Evolutionary conservation across 306 rosid genomes (phyloP).

Genomic region (peach (Prunus persica)): Prunus_persica_NCBIv2 NC_034011.1:18130001-18130500

Average conservation of each 20-base stretch:
- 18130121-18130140: constrained; percentile 78
- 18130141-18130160: constrained; percentile 80
- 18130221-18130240: constrained; percentile 60
- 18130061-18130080: constrained; percentile 7
- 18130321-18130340: not conserved
- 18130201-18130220: constrained; percentile 87
- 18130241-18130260: constrained; percentile 47
- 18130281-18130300: not conserved
- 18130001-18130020: not conserved
- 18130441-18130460: constrained; percentile 85
- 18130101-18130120: constrained; percentile 79
- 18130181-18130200: constrained; percentile 78
- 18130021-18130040: not conserved
- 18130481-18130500: constrained; percentile 65
- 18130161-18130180: constrained; percentile 86
- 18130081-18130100: constrained; percentile 46
- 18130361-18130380: constrained; percentile 2
- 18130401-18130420: constrained; percentile 87
- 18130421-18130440: constrained; percentile 79
- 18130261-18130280: not conserved
- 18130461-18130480: constrained; percentile 81
- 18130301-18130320: not conserved
- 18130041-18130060: not conserved
- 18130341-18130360: not conserved
- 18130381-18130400: constrained; percentile 24